Conservation (phyloP, 257 asterid species). For the Solanum habrochaites region DNA sequence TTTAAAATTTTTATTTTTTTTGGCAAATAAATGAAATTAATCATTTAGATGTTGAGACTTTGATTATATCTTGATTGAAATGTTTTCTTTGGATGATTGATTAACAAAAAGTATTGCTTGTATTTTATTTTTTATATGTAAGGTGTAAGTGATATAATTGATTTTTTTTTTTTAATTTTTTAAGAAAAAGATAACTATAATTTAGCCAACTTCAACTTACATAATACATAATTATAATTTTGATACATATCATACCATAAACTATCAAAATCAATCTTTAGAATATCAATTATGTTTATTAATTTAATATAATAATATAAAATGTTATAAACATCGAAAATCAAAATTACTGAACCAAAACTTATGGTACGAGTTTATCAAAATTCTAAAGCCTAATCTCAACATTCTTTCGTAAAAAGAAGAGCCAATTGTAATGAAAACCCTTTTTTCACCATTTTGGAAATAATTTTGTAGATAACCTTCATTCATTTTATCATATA, state of each 20-base stretch:
- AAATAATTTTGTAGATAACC: neutral
- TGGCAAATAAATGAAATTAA: no score
- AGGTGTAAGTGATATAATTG: neutral
- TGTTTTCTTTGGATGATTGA: neutral
- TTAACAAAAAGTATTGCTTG: neutral
- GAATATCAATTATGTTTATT: no score
- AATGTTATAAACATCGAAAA: no score
- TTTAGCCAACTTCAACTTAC: no score
- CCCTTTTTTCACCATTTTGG: neutral
- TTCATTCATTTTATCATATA: neutral
- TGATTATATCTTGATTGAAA: neutral
- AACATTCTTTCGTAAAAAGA: neutral
- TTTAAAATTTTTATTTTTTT: no score
- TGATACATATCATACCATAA: no score
- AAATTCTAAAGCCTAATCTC: neutral
- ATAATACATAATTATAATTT: no score
- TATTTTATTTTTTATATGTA: no score
- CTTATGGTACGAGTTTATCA: neutral
- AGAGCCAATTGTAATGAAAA: neutral
- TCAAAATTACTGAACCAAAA: neutral
- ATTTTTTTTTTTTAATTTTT: no score
- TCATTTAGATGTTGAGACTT: neutral
- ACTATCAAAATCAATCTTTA: no score
- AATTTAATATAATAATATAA: no score
- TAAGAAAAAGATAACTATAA: no score